A percentile compares a stretch with the other conserved stretches of the same genome.
Conservation (phyloP, 768 basidiomycete species). For the Boletus subparvulus region DNA sequence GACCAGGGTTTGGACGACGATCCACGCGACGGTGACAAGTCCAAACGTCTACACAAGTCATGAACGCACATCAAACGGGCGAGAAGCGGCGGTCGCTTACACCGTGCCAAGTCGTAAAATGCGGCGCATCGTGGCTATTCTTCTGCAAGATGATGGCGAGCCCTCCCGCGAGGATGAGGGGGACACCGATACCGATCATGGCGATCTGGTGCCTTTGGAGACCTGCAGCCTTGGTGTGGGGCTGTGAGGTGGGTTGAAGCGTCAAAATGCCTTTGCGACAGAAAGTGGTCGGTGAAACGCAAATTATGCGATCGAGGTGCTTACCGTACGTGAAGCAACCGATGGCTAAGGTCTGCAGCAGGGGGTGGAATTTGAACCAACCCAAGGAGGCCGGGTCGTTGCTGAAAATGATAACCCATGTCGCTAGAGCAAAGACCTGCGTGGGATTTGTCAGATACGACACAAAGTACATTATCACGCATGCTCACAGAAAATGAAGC, state of each 20-base stretch:
- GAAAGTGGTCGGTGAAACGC: neutral
- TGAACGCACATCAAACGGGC: neutral
- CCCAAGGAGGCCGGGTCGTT: slow-evolving; percentile 46
- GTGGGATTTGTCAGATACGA: slow-evolving; percentile 1
- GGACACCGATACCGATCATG: slow-evolving; percentile 54
- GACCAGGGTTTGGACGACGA: slow-evolving; percentile 56
- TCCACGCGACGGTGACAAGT: slow-evolving; percentile 58
- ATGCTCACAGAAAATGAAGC: slow-evolving; percentile 19
- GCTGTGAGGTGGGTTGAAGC: slow-evolving; percentile 70
- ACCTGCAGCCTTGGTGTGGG: slow-evolving; percentile 63
- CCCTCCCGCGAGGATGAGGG: slow-evolving; percentile 58
- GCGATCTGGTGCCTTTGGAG: slow-evolving; percentile 68
- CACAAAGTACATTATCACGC: neutral
- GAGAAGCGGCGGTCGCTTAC: slow-evolving; percentile 38
- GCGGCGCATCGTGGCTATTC: slow-evolving; percentile 43
- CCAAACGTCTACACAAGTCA: slow-evolving; percentile 44
- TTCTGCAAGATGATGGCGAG: slow-evolving; percentile 67
- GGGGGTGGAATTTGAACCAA: slow-evolving; percentile 70
- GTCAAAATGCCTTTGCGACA: slow-evolving; percentile 62
- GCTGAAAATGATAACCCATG: slow-evolving; percentile 47
- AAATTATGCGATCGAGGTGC: slow-evolving; percentile 6
- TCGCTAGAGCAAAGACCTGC: slow-evolving; percentile 41
- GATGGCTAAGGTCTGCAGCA: slow-evolving; percentile 58
- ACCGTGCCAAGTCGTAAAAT: slow-evolving; percentile 77
- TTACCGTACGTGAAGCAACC: slow-evolving; percentile 61